Conservation (phyloP, 495 filamentous ascomycete genomes). For the Trichoderma parareesei region DNA sequence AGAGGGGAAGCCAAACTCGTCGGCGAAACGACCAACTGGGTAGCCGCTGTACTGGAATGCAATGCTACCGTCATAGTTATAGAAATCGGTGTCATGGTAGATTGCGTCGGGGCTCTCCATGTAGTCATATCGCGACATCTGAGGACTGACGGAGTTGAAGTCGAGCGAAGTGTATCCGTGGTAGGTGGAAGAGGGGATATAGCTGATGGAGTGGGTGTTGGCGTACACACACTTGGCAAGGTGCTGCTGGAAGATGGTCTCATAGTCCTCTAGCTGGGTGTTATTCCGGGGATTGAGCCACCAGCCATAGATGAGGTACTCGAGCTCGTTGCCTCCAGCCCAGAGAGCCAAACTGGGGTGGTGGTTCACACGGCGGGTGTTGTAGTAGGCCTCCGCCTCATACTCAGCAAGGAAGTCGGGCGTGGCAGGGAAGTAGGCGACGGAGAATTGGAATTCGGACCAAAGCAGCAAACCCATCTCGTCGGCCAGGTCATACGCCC, state of each 20-base stretch:
- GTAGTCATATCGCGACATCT: conserved; percentile 55
- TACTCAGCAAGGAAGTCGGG: conserved; percentile 50
- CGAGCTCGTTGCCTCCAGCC: conserved; percentile 61
- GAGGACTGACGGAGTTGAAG: conserved; percentile 47
- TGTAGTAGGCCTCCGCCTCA: conserved; percentile 49
- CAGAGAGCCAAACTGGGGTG: conserved; percentile 59
- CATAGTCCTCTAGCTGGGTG: conserved; percentile 45
- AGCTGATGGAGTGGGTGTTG: conserved; percentile 57
- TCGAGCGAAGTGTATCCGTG: conserved; percentile 55
- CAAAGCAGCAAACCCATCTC: conserved; percentile 57
- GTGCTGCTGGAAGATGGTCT: conserved; percentile 53
- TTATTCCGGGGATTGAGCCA: conserved; percentile 32
- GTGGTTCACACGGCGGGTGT: conserved; percentile 56
- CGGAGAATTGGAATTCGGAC: conserved; percentile 62
- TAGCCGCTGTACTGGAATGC: conserved; percentile 50
- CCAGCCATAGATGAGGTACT: conserved; percentile 44
- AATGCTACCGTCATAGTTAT: conserved; percentile 51
- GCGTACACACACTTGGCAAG: conserved; percentile 54
- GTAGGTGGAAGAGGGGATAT: conserved; percentile 57
- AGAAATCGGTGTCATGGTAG: conserved; percentile 63
- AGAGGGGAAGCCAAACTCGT: conserved; percentile 60
- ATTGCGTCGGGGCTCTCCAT: conserved; percentile 40
- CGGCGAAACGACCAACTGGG: conserved; percentile 56
- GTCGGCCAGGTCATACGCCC: conserved; percentile 61
- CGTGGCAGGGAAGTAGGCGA: conserved; percentile 53